Conservation (phyloP, 768 basidiomycete species). For the Tulasnella sp. region DNA sequence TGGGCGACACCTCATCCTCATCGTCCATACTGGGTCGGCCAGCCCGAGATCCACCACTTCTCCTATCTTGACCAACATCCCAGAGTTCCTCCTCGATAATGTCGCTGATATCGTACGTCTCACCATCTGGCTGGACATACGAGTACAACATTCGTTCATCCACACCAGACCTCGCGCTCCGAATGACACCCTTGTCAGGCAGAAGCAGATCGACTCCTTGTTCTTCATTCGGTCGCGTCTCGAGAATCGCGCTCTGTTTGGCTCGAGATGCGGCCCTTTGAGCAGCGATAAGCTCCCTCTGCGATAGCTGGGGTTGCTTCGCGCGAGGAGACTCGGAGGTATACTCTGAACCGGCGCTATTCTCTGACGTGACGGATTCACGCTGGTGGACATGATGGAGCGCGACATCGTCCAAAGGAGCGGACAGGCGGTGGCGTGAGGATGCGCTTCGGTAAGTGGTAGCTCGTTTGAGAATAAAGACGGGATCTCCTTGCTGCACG, state of each 20-base stretch:
- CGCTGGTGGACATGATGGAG: constrained; percentile 56
- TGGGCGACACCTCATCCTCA: constrained; percentile 29
- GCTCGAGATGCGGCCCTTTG: constrained; percentile 82
- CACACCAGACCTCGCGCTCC: constrained; percentile 56
- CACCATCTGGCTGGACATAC: constrained; percentile 83
- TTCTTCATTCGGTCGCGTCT: constrained; percentile 59
- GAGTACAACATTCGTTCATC: constrained; percentile 83
- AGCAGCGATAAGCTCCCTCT: constrained; percentile 87
- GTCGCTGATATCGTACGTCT: constrained; percentile 88
- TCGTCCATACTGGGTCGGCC: constrained; percentile 29
- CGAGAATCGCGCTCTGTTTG: constrained; percentile 76
- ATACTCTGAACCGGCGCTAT: constrained; percentile 20
- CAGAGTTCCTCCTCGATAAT: constrained; percentile 85
- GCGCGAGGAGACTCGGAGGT: constrained; percentile 3
- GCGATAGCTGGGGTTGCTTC: constrained; percentile 37
- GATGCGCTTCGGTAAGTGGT: constrained; percentile 57
- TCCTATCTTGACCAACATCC: constrained; percentile 27
- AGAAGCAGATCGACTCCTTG: constrained; percentile 85
- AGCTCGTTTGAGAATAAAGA: constrained; percentile 83
- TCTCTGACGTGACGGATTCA: constrained; percentile 19
- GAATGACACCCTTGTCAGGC: constrained; percentile 75
- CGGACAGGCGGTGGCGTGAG: constrained; percentile 59
- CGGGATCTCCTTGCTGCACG: constrained; percentile 71
- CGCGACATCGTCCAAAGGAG: constrained; percentile 77
- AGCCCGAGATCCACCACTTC: constrained; percentile 16